Percentiles rank a stretch among this genome's conserved stretches.
These are phyloP conservation scores for Hygrocybe coccinea DNA, from an alignment of 768 basidiomycete species.

Conservation along the genomic window DNA sequence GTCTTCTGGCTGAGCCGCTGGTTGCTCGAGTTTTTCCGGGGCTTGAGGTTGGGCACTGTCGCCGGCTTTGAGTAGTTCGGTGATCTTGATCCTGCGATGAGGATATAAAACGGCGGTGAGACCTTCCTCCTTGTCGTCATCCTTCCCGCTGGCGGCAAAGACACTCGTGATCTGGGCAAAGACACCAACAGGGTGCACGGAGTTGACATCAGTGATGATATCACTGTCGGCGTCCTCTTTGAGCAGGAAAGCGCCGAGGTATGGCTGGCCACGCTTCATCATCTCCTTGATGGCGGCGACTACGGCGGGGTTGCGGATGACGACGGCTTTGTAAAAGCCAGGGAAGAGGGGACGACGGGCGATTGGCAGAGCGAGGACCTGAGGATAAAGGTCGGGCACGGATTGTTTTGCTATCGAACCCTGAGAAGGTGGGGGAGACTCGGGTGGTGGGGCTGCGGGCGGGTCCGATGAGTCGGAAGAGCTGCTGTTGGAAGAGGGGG, in stretches of 20 bases:
- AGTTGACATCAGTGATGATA: conserved; percentile 80
- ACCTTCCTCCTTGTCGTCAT: conserved; percentile 74
- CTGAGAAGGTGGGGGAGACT: conserved; percentile 28
- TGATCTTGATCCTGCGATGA: conserved; percentile 84
- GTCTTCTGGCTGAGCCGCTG: conserved; percentile 41
- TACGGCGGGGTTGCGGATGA: conserved; percentile 84
- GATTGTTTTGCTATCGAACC: conserved; percentile 76
- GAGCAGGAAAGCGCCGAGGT: conserved; percentile 92
- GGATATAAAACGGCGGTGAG: conserved; percentile 95
- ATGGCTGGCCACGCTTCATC: conserved; percentile 95
- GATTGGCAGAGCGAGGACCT: conserved; percentile 91
- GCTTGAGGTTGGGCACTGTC: conserved; percentile 21
- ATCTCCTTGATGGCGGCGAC: conserved; percentile 93
- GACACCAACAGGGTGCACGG: conserved; percentile 89
- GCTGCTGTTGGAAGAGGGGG: conserved; percentile 25
- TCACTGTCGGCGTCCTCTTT: conserved; percentile 94
- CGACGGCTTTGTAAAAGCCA: conserved; percentile 97
- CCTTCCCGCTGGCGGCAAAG: conserved; percentile 58
- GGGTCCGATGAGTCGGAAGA: conserved; percentile 21
- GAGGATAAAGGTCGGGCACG: conserved; percentile 87
- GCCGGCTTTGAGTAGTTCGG: conserved; percentile 74
- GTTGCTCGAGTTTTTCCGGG: conserved; percentile 35
- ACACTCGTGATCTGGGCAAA: conserved; percentile 97
- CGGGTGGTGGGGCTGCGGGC: conserved; percentile 22
- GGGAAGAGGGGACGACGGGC: conserved; percentile 94